These are phyloP conservation scores for Botrytis fabae DNA, from an alignment of 2,329 filamentous ascomycete species.

Conservation along the genomic window DNA sequence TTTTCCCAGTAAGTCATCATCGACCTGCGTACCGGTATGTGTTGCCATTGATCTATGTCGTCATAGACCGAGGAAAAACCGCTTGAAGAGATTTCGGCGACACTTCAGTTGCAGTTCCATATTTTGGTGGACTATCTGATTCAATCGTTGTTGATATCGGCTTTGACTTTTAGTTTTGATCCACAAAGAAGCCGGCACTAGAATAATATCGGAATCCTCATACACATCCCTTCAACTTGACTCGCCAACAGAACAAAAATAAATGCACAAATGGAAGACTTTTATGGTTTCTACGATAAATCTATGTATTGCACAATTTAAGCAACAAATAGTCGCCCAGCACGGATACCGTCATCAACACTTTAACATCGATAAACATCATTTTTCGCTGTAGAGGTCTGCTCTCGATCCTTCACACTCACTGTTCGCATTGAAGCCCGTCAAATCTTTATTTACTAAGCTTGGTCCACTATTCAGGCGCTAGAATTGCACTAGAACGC, in stretches of 20 bases:
- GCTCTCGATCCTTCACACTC: neutral
- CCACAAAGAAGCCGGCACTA: constrained; percentile 25
- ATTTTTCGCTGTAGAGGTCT: neutral
- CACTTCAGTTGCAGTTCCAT: constrained; percentile 20
- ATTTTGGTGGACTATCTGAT: constrained; percentile 23
- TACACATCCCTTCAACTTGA: neutral
- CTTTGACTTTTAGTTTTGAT: constrained; percentile 13
- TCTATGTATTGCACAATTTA: no score
- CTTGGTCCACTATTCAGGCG: neutral
- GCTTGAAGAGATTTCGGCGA: constrained; percentile 27
- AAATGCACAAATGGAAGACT: no score
- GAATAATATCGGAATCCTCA: neutral
- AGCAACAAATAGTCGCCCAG: no score
- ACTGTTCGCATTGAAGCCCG: constrained; percentile 13
- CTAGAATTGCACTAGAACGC: constrained; percentile 8
- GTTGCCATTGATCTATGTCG: constrained; percentile 26
- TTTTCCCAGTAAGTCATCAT: constrained; percentile 13
- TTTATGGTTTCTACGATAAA: neutral
- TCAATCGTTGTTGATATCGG: constrained; percentile 12
- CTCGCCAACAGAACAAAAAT: neutral
- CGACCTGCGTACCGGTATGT: constrained; percentile 17
- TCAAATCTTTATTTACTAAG: neutral
- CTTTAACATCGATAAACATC: neutral
- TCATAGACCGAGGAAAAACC: constrained; percentile 33
- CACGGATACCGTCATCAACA: neutral